Percentiles rank a stretch among this genome's conserved stretches.
Conservation (phyloP, 164 flowering plant genomes). For the Echeveria elegans region DNA sequence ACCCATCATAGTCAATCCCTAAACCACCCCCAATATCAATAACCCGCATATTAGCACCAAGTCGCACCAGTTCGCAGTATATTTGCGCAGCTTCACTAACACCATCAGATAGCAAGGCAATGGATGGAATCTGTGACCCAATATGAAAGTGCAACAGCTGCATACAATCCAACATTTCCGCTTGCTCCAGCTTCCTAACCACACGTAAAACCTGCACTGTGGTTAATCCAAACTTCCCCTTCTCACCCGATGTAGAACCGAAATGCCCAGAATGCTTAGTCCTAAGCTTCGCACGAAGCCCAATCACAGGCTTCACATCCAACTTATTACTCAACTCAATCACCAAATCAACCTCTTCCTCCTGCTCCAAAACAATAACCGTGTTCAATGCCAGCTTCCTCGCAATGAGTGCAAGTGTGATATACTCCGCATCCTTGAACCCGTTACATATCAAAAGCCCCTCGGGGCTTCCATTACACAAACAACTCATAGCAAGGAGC, state of each 20-base stretch:
- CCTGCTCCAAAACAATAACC: slow-evolving; percentile 90
- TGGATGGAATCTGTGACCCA: slow-evolving; percentile 94
- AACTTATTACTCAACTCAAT: slow-evolving; percentile 52
- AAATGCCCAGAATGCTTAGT: slow-evolving; percentile 95
- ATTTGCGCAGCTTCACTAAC: slow-evolving; percentile 86
- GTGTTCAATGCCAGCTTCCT: slow-evolving; percentile 61
- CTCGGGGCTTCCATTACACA: slow-evolving; percentile 78
- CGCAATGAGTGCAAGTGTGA: slow-evolving; percentile 75
- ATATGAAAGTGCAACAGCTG: slow-evolving; percentile 89
- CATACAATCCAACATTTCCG: slow-evolving; percentile 76
- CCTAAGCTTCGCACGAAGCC: slow-evolving; percentile 78
- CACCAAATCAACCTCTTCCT: slow-evolving; percentile 86
- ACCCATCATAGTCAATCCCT: slow-evolving; percentile 94
- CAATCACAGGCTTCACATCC: slow-evolving; percentile 62
- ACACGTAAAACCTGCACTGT: slow-evolving; percentile 68
- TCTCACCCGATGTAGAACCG: slow-evolving; percentile 95
- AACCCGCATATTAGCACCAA: slow-evolving; percentile 78
- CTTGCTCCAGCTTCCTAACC: slow-evolving; percentile 52
- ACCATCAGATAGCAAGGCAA: slow-evolving; percentile 61
- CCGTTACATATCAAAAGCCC: slow-evolving; percentile 83
- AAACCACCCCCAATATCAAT: slow-evolving; percentile 95
- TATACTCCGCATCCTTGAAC: slow-evolving; percentile 83
- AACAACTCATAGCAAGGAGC: slow-evolving; percentile 81
- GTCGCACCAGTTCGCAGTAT: slow-evolving; percentile 81
- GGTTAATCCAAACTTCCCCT: slow-evolving; percentile 87